Evolutionary conservation across 2,329 filamentous ascomycete genomes (phyloP), one percentile per base, ranked within the genome.

Genomic region (Didymella segeticola): DNA sequence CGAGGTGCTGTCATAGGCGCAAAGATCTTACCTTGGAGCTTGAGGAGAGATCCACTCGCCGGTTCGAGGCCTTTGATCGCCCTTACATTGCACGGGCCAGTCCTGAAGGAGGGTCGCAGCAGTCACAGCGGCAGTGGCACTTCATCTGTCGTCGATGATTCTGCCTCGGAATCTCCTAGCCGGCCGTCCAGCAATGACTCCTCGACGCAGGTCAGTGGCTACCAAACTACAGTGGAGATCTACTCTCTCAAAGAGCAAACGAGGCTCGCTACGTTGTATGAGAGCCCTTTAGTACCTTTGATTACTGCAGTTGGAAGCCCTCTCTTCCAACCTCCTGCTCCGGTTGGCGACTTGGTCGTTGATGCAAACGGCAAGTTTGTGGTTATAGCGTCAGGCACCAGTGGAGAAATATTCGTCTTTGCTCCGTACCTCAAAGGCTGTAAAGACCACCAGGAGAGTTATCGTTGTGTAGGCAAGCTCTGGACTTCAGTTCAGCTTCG

Each of bases 141-240:
- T 8, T 70, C 73, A 14, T 75, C 74, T 4, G 68, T 71, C 5
- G 63, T 69, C 43, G 69, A 77, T 33, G 75, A 77, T 33, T 70
- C 69, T 10, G 62, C 69, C 9, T 68, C 67, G 5, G 72, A 75
- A 11, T 71, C 72, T 20, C 71, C 70, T 2, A 75, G 68, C 50
- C 64, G 73, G n/a, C 72, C 73, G 20, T 55, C 66, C 14, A 72
- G 65, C 15, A 62, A 70, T n/a, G 58, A 62, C 12, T 43, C 62
- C 3, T 56, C 64, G 15, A 59, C 60, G 15, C 66, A 67, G 36
- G 79, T 87, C 53, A 83, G 85, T 43, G 82, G 82, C 39, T 96
- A 93, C 67, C 92, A 96, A 74, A 97, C 93, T 0, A 88, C 89
- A 0, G 91, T 96, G 5, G 91, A 97, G 63, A 80, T 98, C 0